These are phyloP conservation scores for Penicillium sclerotiorum DNA, from an alignment of 2,329 filamentous ascomycete genomes.

Conservation along the genomic window DNA sequence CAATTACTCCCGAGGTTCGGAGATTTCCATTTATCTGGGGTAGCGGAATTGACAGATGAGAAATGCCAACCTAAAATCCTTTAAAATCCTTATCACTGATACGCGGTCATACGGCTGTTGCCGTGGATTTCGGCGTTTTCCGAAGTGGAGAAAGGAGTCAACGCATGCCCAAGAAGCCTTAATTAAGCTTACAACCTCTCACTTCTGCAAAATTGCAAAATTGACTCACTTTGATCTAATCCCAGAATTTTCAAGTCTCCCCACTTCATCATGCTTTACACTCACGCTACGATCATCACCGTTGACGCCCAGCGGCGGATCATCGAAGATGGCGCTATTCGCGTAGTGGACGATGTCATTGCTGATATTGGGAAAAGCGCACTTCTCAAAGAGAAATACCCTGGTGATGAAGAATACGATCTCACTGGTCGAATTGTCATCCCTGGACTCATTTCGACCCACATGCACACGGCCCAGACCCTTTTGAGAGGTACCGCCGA, in stretches of 20 bases:
- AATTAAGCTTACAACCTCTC: too few relatives aligned
- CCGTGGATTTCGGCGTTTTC: too few relatives aligned
- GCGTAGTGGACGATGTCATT: constrained; percentile 46
- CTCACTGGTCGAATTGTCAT: constrained; percentile 50
- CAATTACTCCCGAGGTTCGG: too few relatives aligned
- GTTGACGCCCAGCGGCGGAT: constrained; percentile 51
- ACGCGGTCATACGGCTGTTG: too few relatives aligned
- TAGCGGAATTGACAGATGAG: too few relatives aligned
- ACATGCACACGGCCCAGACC: constrained; percentile 53
- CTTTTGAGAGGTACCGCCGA: constrained; percentile 54
- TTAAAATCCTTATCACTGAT: too few relatives aligned
- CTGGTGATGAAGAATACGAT: constrained; percentile 34
- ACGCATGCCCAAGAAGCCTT: too few relatives aligned
- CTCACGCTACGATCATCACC: constrained; percentile 56
- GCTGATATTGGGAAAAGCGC: constrained; percentile 47
- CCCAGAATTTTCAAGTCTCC: neutral
- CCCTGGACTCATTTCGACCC: constrained; percentile 55
- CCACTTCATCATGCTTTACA: constrained; percentile 44
- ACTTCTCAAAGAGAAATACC: constrained; percentile 33
- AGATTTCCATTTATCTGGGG: too few relatives aligned
- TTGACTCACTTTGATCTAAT: neutral
- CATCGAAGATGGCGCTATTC: constrained; percentile 51
- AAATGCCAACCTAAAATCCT: too few relatives aligned
- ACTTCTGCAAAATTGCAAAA: neutral
- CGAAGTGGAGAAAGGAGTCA: too few relatives aligned